These are phyloP conservation scores for Ophiostoma sp. DNA, from an alignment of 2,329 filamentous ascomycete genomes.

Conservation along the genomic window DNA sequence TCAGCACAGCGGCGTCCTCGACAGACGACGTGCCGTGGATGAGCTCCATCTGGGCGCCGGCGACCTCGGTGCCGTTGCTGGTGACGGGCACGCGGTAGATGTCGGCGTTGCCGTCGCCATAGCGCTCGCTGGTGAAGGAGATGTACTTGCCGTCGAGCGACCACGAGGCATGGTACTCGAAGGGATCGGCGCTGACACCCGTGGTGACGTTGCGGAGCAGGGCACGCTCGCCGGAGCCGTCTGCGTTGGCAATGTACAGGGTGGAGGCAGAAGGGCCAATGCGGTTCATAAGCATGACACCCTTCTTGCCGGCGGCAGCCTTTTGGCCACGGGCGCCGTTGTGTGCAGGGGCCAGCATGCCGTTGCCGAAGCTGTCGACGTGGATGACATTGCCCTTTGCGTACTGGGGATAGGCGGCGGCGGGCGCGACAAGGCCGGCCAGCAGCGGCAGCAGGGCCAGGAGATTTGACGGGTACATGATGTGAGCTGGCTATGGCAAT, in stretches of 20 bases:
- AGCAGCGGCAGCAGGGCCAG: not conserved
- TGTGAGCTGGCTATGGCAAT: not conserved
- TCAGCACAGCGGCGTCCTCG: no score
- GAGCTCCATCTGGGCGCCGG: not conserved
- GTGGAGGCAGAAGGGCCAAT: not conserved
- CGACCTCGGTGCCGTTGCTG: not conserved
- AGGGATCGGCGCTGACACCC: not conserved
- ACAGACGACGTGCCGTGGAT: no score
- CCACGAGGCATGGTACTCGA: conserved; percentile 15
- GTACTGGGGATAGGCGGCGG: not conserved
- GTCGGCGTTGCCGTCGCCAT: not conserved
- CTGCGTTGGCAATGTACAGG: conserved; percentile 11
- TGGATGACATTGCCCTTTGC: not conserved
- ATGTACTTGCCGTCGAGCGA: conserved; percentile 10
- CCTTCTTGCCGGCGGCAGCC: not conserved
- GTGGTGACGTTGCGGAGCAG: not conserved
- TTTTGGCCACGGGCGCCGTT: no score
- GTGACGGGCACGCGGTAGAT: no score
- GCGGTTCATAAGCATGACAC: not conserved
- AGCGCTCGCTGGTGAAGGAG: conserved; percentile 15
- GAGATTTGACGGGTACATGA: not conserved
- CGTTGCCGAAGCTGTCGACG: not conserved
- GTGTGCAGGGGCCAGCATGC: no score
- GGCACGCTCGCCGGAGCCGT: not conserved
- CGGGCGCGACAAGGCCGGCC: not conserved